Evolutionary conservation across 2,329 filamentous ascomycete genomes (phyloP), one percentile per base, ranked within the genome.

Genomic region (Fusarium solani-melongenae): DNA sequence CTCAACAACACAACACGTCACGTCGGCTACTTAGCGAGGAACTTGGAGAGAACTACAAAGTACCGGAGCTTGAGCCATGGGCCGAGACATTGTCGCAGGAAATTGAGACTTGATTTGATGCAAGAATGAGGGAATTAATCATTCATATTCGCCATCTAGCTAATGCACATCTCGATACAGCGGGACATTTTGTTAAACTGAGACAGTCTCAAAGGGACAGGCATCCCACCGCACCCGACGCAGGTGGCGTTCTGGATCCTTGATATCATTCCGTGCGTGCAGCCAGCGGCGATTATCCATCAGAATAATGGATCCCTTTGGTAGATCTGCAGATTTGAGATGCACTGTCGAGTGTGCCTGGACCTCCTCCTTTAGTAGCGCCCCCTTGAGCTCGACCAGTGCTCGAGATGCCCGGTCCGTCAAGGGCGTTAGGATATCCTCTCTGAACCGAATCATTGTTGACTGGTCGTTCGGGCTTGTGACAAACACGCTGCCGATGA

Each of bases 281-380:
- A 83, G 22, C 82, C 81, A 83, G 12, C 79, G 73, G 9, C 80
- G 78, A 36, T 83, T 83, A 4, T 83, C 79, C 14, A 83, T 74
- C 2, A 83, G 65, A 5, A 83, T 70, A 14, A 83, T 77, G 5
- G 73, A 76, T 0, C 77, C 64, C 1, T 64, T 75, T 0, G 81
- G 81, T 0, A 83, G 31, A 6, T 81, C 76, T 4, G 58, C 14
- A 0, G 82, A 61, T 0, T 57, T 70, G 0, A 83, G 77, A 12
- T 80, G 78, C 12, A 81, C 24, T 0, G 76, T 77, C 5, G 75
- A 69, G 2, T 66, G 33, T 0, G 41, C 57, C 2, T 74, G 67
- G 0, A 68, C 66, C 7, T 76, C 75, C 2, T 66, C 39, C 3
- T 62, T 59, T 3, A 41, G 39, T 46, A 82, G 44, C 1, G 66